Conservation (phyloP, 106 monocot species). For the Agapanthus africanus region DNA sequence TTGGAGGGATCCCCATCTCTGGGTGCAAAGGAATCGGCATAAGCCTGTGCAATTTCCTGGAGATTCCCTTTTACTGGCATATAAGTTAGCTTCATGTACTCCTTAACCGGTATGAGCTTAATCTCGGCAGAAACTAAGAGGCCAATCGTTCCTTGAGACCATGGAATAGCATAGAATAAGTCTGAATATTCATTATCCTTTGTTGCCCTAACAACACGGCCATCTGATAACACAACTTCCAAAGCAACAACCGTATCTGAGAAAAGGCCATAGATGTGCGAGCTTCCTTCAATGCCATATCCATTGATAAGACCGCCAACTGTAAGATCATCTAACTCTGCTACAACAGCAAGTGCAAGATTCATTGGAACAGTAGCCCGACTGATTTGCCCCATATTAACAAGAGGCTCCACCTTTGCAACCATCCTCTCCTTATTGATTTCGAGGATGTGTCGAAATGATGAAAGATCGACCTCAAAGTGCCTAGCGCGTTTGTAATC, state of each 20-base stretch:
- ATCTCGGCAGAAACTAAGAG: constrained; percentile 31
- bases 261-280: constrained; percentile 34
- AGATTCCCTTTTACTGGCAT: constrained; percentile 19
- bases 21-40: constrained; percentile 35
- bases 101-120: constrained; percentile 33
- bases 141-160: constrained; percentile 32
- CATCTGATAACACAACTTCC: constrained; percentile 32
- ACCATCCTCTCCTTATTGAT: constrained; percentile 30
- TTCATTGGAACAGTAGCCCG: constrained; percentile 31
- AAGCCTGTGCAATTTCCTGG: constrained; percentile 26
- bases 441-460: constrained; percentile 28
- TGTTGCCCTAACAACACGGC: constrained; percentile 27
- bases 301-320: constrained; percentile 35
- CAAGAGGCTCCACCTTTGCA: constrained; percentile 32
- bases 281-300: constrained; percentile 36
- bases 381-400: constrained; percentile 35
- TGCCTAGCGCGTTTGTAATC: constrained; percentile 31
- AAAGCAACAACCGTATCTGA: constrained; percentile 30
- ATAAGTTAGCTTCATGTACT: constrained; percentile 42
- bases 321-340: constrained; percentile 32
- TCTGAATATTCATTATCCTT: constrained; percentile 31
- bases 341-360: constrained; percentile 27
- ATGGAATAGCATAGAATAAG: constrained; percentile 31
- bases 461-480: constrained; percentile 30
- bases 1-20: constrained; percentile 25